Evolutionary conservation across 805 yeast genomes (phyloP), one percentile per base, ranked within the genome.

Genomic region (Clavispora fructus): DNA sequence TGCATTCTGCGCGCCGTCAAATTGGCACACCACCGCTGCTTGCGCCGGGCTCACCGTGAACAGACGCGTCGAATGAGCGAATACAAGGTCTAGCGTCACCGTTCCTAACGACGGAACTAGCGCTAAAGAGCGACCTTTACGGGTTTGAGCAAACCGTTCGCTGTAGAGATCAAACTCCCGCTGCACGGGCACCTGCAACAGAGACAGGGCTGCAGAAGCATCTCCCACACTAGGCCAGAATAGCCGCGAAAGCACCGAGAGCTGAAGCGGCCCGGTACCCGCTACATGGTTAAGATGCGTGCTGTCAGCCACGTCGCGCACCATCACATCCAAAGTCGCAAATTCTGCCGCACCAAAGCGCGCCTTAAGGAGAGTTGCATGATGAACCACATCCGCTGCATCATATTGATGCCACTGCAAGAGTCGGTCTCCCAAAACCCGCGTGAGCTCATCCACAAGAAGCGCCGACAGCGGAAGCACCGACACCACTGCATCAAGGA

Each of bases 251-350:
- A 92, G 65, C 16, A 89, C 72, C 3, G 84, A 73, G 0, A 87
- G 78, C 44, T 79, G 29, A 83, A 67, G 3, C n/a, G 39, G 32
- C 9, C 27, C 44, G 12, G 31, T 32, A 13, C 16, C 9, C 8
- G 46, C 33, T 13, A 57, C 47, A 4, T 49, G 46, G 52, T 82
- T 79, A 8, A 79, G 61, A 3, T 57, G 54, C 44, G 72, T 67
- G 54, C 95, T 84, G 26, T 78, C 79, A 16, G 67, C 59, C 9
- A 90, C 73, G 61, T 89, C 96, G 35, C 76, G 66, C 14, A 90
- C 71, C 98, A 94, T 94, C 8, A 92, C 88, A 57, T 87, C 95
- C 43, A 90, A 70, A 23, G 80, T 78, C 42, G 76, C 78, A 53
- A 91, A 76, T 45, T 82, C 85, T 9, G 77, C 67, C 32, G 78